Evolutionary conservation across 2,329 filamentous ascomycete species (phyloP).

Genomic region (Fusarium sp.): DNA sequence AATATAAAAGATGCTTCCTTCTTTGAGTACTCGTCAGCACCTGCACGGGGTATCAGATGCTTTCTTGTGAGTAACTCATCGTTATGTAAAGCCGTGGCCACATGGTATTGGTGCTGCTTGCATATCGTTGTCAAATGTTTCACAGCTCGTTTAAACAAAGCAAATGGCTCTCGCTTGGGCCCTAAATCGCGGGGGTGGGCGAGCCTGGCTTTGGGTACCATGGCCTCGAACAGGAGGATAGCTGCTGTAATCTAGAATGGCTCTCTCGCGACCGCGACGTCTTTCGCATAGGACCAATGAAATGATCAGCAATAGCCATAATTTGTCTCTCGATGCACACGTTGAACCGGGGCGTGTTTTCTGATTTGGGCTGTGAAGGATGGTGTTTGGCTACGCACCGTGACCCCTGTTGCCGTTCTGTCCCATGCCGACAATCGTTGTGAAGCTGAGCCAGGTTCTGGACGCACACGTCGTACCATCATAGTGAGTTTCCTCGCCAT

Average conservation of each 20-base stretch:
- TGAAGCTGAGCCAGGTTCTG: neutral
- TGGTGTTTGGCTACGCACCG: neutral
- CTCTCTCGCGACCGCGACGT: no score
- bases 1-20: slow-evolving; percentile 7
- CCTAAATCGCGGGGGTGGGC: no score
- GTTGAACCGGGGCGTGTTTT: neutral
- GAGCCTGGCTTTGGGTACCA: neutral
- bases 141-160: no score
- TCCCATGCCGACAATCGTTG: neutral
- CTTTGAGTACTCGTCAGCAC: neutral
- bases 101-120: slow-evolving; percentile 5
- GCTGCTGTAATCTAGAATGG: no score
- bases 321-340: neutral
- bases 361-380: neutral
- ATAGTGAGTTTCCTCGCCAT: neutral
- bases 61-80: neutral
- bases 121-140: neutral
- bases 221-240: neutral
- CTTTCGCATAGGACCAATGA: neutral
- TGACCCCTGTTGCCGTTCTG: neutral
- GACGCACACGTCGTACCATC: neutral
- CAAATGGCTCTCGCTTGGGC: no score
- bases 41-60: neutral
- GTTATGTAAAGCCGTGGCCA: neutral
- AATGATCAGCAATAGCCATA: neutral